These are phyloP conservation scores for Coffea eugenioides DNA, from an alignment of 257 asterid species.

Conservation along the genomic window DNA sequence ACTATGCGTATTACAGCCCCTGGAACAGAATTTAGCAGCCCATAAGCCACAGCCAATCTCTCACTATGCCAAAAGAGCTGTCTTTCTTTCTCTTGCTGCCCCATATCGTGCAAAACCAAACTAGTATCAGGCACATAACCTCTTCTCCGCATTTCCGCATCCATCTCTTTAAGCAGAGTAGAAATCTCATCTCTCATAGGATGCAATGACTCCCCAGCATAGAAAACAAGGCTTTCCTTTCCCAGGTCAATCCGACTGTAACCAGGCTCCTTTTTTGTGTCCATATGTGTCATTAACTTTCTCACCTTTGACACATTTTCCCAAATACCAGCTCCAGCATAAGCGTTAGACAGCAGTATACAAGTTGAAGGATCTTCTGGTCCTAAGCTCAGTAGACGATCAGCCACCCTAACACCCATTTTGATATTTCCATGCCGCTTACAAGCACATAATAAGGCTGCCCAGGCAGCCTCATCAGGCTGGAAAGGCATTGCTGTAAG, in stretches of 20 bases:
- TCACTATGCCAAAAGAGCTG: conserved; percentile 91
- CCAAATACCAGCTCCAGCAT: conserved; percentile 68
- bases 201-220: conserved; percentile 62
- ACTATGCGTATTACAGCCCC: conserved; percentile 50
- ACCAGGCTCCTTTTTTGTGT: conserved; percentile 65
- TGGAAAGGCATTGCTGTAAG: conserved; percentile 60
- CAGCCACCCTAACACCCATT: conserved; percentile 61
- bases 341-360: conserved; percentile 58
- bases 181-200: conserved; percentile 57
- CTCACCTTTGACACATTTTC: conserved; percentile 54
- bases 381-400: conserved; percentile 47
- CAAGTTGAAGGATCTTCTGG: conserved; percentile 62
- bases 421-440: conserved; percentile 42
- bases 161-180: conserved; percentile 54
- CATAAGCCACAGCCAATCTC: conserved; percentile 73
- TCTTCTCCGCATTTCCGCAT: conserved; percentile 61
- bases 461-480: conserved; percentile 85
- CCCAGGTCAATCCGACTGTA: conserved; percentile 63
- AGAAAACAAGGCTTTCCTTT: conserved; percentile 58
- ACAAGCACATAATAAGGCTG: conserved; percentile 63
- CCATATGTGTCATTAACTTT: conserved; percentile 47
- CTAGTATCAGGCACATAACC: conserved; percentile 68
- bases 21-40: conserved; percentile 58
- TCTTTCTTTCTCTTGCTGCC: conserved; percentile 63
- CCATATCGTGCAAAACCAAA: conserved; percentile 74